Base-by-base conservation (phyloP, 1,284 basidiomycete genomes). In the Boletellus deceptivus region DNA sequence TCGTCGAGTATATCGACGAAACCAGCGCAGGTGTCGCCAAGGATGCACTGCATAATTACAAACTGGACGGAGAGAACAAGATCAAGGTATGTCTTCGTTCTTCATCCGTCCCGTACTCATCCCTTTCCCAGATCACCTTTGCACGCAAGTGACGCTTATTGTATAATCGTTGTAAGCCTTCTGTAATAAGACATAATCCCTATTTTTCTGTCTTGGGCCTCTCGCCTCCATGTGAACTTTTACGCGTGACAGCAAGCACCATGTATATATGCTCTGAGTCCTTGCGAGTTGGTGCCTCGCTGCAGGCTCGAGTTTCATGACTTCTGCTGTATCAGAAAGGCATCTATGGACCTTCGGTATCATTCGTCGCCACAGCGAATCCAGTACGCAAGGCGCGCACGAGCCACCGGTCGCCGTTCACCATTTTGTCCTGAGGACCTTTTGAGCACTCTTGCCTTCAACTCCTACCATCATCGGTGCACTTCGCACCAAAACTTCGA, bases 21-120 rank as follows among this genome's bases (percentile, higher is more conserved):
- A 81, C 76, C 38, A 89, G 87, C 56, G 89, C 93, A n/a, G 86
- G 83, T 14, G 83, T 89, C 35, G 94, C 94, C 29, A 95, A 95
- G 71, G 93, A 97, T 60, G 93, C 91, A 22, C 72, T 97, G 64
- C 93, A 98, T 80, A 96, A 97, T 69, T 94, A 93, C 82, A 94
- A 93, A 73, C 76, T 95, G 71, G 93, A 95, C 63, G 91, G 91
- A 40, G 93, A 94, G 73, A 91, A 91, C 73, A 96, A 96, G 75
- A 95, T 96, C 80, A 97, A 96, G 83, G 93, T 88, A 52, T 45
- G 65, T 54, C 34, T 29, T 37, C 29, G 13, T 43, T 50, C 46
- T 10, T 52, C 22, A 7, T 43, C 41, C 3, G 11, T 25, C 40
- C 36, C 18, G 33, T 50, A 37, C 55, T 58, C 20, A 59, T 36